Evolutionary conservation across 805 yeast species (phyloP), one percentile per base, ranked within the genome.

Genomic region (Yamadazyma insecticola): DNA sequence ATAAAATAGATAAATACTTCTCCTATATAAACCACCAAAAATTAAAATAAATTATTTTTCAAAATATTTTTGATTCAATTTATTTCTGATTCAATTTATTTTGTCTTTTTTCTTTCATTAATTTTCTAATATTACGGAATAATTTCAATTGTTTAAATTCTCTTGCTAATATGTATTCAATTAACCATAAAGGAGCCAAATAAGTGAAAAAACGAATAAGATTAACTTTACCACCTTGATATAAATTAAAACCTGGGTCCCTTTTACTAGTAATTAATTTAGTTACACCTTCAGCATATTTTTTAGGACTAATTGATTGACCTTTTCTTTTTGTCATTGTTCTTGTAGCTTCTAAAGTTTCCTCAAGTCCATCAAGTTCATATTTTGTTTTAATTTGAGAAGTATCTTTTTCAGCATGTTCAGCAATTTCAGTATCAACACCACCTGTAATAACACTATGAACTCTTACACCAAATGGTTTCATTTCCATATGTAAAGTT

Each of bases 181-280:
- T 17, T 5, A 55, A 10, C 48, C 51, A 54, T 12, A 53, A 29
- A 2, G 63, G 63, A 10, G 43, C 29, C 33, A 31, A 48, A 16
- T 47, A 30, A 12, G 43, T 28, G 8, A 37, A 16, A 12, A 42
- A 41, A 17, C 45, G 47, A 15, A 48, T 30, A 2, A 30, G 10
- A 24, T 37, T 42, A 4, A 57, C 48, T 12, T 21, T 10, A 5
- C 45, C 47, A 6, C 63, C 63, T 22, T 39, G 35, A 28, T 48
- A 57, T 16, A 55, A 32, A 33, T 53, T 54, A 37, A 57, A 53
- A 5, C 56, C 54, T 6, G 47, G 39, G 28, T 36, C 40, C 8
- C 11, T 9, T 11, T 11, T 9, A 8, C 10, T 9, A 8, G 8
- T 8, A 8, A 19, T 9, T 8, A 9, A 19, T 19, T 11, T 11